phyloP scores from a whole-genome alignment of 2,329 filamentous ascomycete species.

The Keithomyces neogunnii region DNA sequence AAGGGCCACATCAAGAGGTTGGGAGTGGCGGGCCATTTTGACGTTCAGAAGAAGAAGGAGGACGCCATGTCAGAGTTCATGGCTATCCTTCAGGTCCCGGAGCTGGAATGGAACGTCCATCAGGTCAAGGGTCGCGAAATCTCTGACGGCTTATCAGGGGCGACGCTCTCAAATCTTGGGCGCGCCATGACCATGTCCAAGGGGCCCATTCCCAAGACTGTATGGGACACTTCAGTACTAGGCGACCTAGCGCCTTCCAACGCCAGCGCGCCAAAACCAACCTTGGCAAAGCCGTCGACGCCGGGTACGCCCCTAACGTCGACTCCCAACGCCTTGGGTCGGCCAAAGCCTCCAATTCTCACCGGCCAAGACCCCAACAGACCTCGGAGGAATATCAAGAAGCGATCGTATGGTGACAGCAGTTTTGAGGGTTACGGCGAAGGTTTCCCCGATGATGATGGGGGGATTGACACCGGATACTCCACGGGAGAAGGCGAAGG shows the following conservation, averaged over 20 bases:
- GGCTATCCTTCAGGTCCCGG: constrained; percentile 40
- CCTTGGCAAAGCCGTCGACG: constrained; percentile 39
- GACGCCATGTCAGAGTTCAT: constrained; percentile 44
- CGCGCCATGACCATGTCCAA: constrained; percentile 50
- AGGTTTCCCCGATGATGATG: constrained; percentile 60
- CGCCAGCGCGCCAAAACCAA: constrained; percentile 29
- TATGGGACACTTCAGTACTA: constrained; percentile 51
- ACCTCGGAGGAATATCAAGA: constrained; percentile 60
- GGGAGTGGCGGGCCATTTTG: constrained; percentile 53
- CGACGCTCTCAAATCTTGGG: constrained; percentile 33
- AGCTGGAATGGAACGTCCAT: constrained; percentile 49
- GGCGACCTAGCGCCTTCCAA: constrained; percentile 43
- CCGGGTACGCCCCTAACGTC: constrained; percentile 41
- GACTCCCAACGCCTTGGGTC: constrained; percentile 22
- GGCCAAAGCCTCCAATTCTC: constrained; percentile 30
- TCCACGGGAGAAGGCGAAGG: constrained; percentile 67
- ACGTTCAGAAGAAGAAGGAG: constrained; percentile 45
- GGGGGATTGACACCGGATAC: constrained; percentile 49
- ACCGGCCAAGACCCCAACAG: constrained; percentile 40
- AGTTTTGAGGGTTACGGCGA: constrained; percentile 70
- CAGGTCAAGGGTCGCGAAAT: constrained; percentile 48
- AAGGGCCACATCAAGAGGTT: constrained; percentile 60
- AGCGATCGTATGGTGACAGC: constrained; percentile 66
- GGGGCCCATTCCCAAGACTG: constrained; percentile 43
- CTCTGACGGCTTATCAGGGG: constrained; percentile 39